These are phyloP conservation scores for Xylariaceae sp. DNA, from an alignment of 2,329 filamentous ascomycete species.

Conservation along the genomic window DNA sequence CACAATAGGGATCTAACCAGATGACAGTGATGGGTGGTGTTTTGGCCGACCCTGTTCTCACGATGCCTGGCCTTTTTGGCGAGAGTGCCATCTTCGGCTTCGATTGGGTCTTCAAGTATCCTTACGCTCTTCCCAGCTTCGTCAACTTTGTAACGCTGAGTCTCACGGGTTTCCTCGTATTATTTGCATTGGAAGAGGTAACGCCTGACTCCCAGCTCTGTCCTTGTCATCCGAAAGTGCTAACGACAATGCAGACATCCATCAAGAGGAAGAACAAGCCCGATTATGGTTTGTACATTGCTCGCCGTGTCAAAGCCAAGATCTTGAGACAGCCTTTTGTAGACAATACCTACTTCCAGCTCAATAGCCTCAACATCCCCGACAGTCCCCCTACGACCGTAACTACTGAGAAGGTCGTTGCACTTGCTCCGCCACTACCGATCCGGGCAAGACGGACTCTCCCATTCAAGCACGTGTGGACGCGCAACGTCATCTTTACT, in stretches of 20 bases:
- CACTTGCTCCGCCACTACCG: slow-evolving; percentile 32
- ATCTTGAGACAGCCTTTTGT: slow-evolving; percentile 26
- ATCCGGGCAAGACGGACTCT: slow-evolving; percentile 26
- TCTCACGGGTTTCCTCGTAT: slow-evolving; percentile 49
- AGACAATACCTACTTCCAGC: slow-evolving; percentile 30
- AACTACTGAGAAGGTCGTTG: slow-evolving; percentile 10
- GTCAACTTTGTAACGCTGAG: slow-evolving; percentile 60
- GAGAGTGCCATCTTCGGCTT: slow-evolving; percentile 56
- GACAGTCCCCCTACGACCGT: slow-evolving; percentile 2
- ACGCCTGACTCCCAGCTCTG: slow-evolving; percentile 3
- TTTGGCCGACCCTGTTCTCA: slow-evolving; percentile 61
- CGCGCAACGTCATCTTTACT: slow-evolving; percentile 46
- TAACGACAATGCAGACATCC: slow-evolving; percentile 38
- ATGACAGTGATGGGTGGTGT: slow-evolving; percentile 56
- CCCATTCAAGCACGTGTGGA: slow-evolving; percentile 43
- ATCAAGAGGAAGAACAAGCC: slow-evolving; percentile 42
- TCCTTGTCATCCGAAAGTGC: neutral
- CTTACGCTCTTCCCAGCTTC: slow-evolving; percentile 67
- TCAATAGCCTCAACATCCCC: slow-evolving; percentile 20
- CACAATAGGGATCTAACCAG: slow-evolving; percentile 8
- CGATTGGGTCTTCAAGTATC: slow-evolving; percentile 61
- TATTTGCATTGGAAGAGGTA: slow-evolving; percentile 65
- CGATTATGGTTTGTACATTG: slow-evolving; percentile 41
- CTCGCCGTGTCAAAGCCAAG: slow-evolving; percentile 29
- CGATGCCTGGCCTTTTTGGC: slow-evolving; percentile 61